These are phyloP conservation scores for Paramecium tetraurelia DNA, from an alignment of 73 alveolate genomes.

Conservation along the genomic window DNA sequence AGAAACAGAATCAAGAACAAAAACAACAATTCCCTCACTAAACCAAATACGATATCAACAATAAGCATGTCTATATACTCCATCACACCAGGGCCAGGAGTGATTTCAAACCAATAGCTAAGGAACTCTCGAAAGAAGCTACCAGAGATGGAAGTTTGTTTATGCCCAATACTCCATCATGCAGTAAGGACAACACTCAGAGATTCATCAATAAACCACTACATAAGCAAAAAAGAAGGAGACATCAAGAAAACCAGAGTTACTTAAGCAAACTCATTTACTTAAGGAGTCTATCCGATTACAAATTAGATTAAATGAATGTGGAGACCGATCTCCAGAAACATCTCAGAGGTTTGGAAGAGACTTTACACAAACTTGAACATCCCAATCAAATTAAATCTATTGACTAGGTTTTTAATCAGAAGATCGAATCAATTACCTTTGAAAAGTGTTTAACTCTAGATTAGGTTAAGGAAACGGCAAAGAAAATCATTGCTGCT, in stretches of 20 bases:
- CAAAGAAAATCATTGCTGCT: conserved; percentile 8
- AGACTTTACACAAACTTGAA: background rate
- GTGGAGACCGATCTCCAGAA: background rate
- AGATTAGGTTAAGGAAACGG: conserved; percentile 21
- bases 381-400: background rate
- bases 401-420: background rate
- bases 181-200: background rate
- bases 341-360: background rate
- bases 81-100: background rate
- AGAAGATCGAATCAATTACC: background rate
- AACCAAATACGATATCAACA: background rate
- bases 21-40: background rate
- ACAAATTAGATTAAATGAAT: background rate
- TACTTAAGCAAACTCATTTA: conserved; percentile 20
- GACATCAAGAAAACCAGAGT: background rate
- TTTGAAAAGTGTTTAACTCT: conserved; percentile 37
- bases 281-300: background rate
- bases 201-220: background rate
- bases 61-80: background rate
- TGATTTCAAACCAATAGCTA: background rate
- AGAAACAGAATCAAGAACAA: background rate
- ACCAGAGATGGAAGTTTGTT: background rate
- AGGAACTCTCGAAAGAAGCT: background rate
- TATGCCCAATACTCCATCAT: background rate
- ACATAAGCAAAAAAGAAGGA: background rate